Evolutionary conservation across 345 rosid species (phyloP), one percentile per base, ranked within the genome.

Genomic region (Arabidopsis suecica): DNA sequence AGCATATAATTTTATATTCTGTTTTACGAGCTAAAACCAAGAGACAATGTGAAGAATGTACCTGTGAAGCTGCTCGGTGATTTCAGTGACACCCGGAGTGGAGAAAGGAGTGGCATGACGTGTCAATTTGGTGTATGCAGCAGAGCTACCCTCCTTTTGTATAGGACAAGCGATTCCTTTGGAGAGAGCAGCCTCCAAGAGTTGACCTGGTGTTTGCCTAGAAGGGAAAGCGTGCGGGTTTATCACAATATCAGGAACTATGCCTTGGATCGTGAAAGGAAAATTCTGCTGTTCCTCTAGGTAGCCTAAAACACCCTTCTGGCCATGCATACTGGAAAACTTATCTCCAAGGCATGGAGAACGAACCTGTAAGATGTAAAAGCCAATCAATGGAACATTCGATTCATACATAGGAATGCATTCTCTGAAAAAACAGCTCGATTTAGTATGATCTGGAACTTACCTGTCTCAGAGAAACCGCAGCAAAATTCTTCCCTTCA

Each of bases 241-340:
- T 62, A 90, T 92, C 20, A 92, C 97, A 6, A 92, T 76, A 73
- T 95, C 97, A 33, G 97, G 97, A 79, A 90, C 99, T 61, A 92
- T 88, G 44, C 99, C 97, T 79, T 92, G 97, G 56, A 47, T 80
- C 10, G 97, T 95, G 83, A 95, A 95, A 55, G 92, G 93, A 68
- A 95, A 89, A 78, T 95, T 92, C 80, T 89, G 96, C 49, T 90
- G 96, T n/a, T 93, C 80, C 86, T 89, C 97, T 66, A 95, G 47
- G 71, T 83, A 90, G 49, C 97, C 99, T 28, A 95, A 82, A 33
- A 95, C 99, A 75, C 97, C 99, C 83, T 95, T 95, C 65, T 92
- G 97, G 54, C 99, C 97, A 74, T 92, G 99, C 97, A 95, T 92
- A 82, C 99, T 92, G 3, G 96, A 93, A 65, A 95, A 92, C 77